Conservation (phyloP, 257 asterid genomes). For the Penstemon newberryi region DNA sequence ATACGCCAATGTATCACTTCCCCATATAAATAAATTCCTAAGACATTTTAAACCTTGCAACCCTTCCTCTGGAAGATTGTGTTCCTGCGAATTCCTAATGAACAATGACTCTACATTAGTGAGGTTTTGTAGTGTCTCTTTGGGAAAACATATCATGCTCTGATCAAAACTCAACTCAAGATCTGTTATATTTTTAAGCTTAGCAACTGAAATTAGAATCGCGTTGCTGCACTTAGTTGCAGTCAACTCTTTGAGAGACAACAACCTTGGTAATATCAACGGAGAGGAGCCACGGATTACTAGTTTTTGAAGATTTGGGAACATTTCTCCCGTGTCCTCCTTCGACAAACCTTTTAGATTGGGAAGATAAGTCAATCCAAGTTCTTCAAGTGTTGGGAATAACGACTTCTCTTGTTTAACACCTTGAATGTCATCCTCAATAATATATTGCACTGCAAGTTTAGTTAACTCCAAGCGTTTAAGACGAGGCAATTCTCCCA, state of each 20-base stretch:
- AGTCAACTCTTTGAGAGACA: not conserved
- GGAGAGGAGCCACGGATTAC: not conserved
- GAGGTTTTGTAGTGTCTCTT: slow-evolving; percentile 9
- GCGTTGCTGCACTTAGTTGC: not conserved
- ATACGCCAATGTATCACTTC: slow-evolving; percentile 11
- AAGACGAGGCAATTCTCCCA: slow-evolving; percentile 26
- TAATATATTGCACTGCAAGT: slow-evolving; percentile 19
- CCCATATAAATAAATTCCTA: not conserved
- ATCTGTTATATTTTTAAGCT: slow-evolving; percentile 3
- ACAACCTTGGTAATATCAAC: not conserved
- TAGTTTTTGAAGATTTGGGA: not conserved
- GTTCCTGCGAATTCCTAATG: not conserved
- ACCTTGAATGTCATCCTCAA: not conserved
- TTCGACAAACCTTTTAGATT: slow-evolving; percentile 16
- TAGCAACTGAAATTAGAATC: slow-evolving; percentile 7
- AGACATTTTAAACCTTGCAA: not conserved
- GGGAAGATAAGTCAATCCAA: not conserved
- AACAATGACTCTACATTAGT: not conserved
- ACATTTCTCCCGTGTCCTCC: not conserved
- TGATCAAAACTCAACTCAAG: not conserved
- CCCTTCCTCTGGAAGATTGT: not conserved
- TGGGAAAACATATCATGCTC: slow-evolving; percentile 4
- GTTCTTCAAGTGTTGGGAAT: slow-evolving; percentile 11
- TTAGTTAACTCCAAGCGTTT: not conserved
- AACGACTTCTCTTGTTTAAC: too few species aligned